Evolutionary conservation across 148 eudicot genomes (phyloP).

Genomic region (Pharnaceum exiguum): DNA sequence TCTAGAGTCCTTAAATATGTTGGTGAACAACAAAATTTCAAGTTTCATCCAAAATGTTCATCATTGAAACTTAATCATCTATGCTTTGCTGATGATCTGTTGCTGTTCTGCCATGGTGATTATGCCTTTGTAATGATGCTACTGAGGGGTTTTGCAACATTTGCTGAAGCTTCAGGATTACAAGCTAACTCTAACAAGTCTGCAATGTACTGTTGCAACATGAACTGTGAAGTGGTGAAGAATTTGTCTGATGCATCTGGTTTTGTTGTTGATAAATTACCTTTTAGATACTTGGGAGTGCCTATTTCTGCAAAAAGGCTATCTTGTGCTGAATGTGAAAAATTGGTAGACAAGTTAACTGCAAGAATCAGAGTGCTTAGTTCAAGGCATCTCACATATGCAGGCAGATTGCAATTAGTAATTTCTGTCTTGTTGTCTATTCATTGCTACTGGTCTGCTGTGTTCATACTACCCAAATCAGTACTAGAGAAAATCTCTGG

Average conservation of each 20-base stretch:
- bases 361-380: neutral
- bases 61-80: neutral
- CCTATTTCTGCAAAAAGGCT: neutral
- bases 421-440: too few species aligned
- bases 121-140: neutral
- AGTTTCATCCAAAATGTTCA: neutral
- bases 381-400: neutral
- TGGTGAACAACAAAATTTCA: too few species aligned
- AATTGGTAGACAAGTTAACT: neutral
- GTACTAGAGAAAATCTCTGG: too few species aligned
- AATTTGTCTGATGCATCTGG: neutral
- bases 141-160: neutral
- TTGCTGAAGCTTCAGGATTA: too few species aligned
- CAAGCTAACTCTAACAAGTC: too few species aligned
- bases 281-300: neutral
- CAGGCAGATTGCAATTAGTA: neutral
- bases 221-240: neutral
- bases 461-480: too few species aligned
- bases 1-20: too few species aligned
- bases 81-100: neutral
- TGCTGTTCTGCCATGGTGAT: neutral
- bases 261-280: neutral
- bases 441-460: too few species aligned
- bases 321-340: neutral
- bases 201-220: neutral